Percentiles rank a stretch among this genome's conserved stretches.
Conservation (phyloP, 2,329 filamentous ascomycete genomes). For the Aspergillus sp. region DNA sequence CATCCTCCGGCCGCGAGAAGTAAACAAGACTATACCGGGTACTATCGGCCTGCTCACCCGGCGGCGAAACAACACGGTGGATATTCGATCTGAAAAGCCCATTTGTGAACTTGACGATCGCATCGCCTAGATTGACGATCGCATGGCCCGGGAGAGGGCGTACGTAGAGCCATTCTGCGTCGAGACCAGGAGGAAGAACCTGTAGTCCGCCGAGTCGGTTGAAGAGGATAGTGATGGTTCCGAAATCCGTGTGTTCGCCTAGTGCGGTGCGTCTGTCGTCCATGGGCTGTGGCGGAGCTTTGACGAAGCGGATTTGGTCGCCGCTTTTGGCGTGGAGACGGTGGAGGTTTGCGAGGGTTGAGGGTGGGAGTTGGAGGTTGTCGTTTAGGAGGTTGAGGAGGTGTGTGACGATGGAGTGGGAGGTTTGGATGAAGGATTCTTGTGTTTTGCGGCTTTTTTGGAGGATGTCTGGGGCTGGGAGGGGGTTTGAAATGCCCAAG, state of each 20-base stretch:
- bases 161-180: conserved; percentile 49
- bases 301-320: conserved; percentile 52
- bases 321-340: conserved; percentile 39
- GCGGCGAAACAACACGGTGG: conserved; percentile 48
- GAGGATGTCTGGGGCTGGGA: conserved; percentile 43
- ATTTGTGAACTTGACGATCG: conserved; percentile 41
- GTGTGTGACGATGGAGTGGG: conserved; percentile 43
- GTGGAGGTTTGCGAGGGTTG: conserved; percentile 45
- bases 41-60: conserved; percentile 40
- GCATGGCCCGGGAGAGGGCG: conserved; percentile 46
- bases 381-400: conserved; percentile 43
- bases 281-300: conserved; percentile 43
- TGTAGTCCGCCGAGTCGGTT: conserved; percentile 54
- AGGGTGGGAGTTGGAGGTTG: conserved; percentile 38
- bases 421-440: conserved; percentile 40
- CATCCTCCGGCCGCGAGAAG: conserved; percentile 49
- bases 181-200: conserved; percentile 41
- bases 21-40: conserved; percentile 52
- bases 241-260: conserved; percentile 55
- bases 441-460: conserved; percentile 31
- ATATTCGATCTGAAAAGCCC: conserved; percentile 37
- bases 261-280: conserved; percentile 41
- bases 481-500: conserved; percentile 30
- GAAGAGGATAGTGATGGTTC: conserved; percentile 52
- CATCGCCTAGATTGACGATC: conserved; percentile 42